These are phyloP conservation scores for Protomyces arabidopsidicola DNA, from an alignment of 1,139 yeast genomes.

Conservation along the genomic window DNA sequence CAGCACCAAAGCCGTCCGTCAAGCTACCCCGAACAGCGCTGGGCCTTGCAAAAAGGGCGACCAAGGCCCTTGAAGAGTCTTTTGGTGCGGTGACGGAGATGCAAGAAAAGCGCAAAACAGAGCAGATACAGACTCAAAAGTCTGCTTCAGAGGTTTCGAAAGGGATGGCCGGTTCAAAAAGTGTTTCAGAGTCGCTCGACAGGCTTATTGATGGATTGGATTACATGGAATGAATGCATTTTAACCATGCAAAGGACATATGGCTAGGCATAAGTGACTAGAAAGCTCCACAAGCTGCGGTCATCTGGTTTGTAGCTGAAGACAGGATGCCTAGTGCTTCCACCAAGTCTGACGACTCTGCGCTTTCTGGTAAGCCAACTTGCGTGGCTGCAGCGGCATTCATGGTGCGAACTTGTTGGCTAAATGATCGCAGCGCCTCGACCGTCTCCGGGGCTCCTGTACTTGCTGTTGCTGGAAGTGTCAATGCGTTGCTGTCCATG, in stretches of 20 bases:
- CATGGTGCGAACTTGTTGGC: neutral
- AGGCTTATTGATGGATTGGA: neutral
- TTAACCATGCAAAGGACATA: neutral
- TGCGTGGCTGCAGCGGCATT: neutral
- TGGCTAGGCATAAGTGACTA: neutral
- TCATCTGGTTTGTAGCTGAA: neutral
- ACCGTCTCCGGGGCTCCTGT: neutral
- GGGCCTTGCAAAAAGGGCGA: too few species aligned
- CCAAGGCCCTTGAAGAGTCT: too few species aligned
- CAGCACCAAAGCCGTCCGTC: too few species aligned
- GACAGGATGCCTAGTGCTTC: neutral
- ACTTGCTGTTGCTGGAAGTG: neutral
- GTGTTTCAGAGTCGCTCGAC: neutral
- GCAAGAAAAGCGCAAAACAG: too few species aligned
- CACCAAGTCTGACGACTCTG: neutral
- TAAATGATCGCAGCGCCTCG: neutral
- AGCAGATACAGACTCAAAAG: neutral
- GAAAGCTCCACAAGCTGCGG: neutral
- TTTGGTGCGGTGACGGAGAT: too few species aligned
- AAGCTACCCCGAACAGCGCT: too few species aligned
- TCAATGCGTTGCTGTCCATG: neutral
- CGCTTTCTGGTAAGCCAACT: neutral
- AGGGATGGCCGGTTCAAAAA: too few species aligned
- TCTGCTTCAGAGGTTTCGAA: neutral
- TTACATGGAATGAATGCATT: neutral